Evolutionary conservation across 2,329 filamentous ascomycete species (phyloP), one percentile per base, ranked within the genome.

Genomic region (Metarhizium album): DNA sequence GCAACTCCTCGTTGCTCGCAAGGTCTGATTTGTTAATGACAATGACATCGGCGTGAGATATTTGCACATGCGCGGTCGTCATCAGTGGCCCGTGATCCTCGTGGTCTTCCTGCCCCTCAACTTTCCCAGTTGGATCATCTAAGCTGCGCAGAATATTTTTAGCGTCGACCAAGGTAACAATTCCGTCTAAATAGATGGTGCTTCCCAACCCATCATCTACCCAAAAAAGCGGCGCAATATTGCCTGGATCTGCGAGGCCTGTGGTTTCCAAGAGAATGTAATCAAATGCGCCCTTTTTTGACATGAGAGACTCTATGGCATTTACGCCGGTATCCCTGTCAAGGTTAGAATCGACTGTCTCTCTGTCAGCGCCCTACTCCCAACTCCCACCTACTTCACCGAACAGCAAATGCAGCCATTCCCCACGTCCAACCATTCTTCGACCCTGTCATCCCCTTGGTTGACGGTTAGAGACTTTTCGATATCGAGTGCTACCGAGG

Each of bases 331-430:
- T 83, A 65, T 98, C 93, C 71, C 87, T 90, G 45, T 1, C 20
- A 5, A 33, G 4, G 13, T 49, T 40, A 43, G 42, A 31, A 42
- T 11, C 37, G n/a, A 40, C n/a, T n/a, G 16, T 16, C 3, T n/a
- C 13, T 16, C 3, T 24, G 27, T 23, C 9, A 13, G 33, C 13
- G 0, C 20, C 33, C 7, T 14, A 57, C 64, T 6, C 20, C 2
- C n/a, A 40, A 57, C 64, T 6, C 20, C 2, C n/a, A 40, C 37
- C 52, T 74, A 90, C 83, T 96, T 98, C 60, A 97, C 90, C 3
- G 90, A 95, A 70, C 93, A 98, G 71, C 93, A 98, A 58, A 98
- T 90, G 66, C 93, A 98, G 55, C 93, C 93, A 60, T 98, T 98
- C 48, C 88, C 90, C 49, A 98, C 82, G 55, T 96, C 90, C 27